Percentiles rank a stretch among this genome's conserved stretches.
Conservation (phyloP, 345 rosid species). For the Nasturtium officinale region DNA sequence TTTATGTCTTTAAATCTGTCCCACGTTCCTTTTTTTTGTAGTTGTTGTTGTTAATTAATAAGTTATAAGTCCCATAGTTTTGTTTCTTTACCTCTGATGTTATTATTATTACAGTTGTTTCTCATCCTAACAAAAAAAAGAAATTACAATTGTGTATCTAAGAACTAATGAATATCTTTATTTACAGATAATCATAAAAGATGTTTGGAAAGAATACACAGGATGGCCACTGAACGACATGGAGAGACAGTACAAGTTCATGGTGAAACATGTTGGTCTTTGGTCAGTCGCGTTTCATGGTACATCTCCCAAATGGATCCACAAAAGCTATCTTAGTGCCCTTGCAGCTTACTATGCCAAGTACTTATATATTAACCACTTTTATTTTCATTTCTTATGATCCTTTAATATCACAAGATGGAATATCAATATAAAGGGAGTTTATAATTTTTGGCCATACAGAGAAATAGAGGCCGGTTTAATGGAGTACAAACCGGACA, state of each 20-base stretch:
- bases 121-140: too few relatives aligned
- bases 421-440: not conserved
- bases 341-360: constrained; percentile 97
- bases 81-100: not conserved
- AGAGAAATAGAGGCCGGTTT: constrained; percentile 94
- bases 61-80: constrained; percentile 1
- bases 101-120: too few relatives aligned
- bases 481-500: constrained; percentile 92
- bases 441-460: constrained; percentile 9
- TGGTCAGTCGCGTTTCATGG: constrained; percentile 98
- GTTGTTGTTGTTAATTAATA: not conserved
- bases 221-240: constrained; percentile 97
- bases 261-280: constrained; percentile 91
- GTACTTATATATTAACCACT: constrained; percentile 44
- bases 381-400: not conserved
- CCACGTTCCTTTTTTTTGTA: constrained; percentile 25
- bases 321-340: constrained; percentile 81
- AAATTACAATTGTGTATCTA: not conserved
- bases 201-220: constrained; percentile 94
- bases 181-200: constrained; percentile 75
- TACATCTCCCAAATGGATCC: constrained; percentile 96
- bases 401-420: not conserved
- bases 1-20: constrained; percentile 30
- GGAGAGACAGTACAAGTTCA: constrained; percentile 94
- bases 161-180: not conserved